A percentile compares a stretch with the other conserved stretches of the same genome.
phyloP scores from a whole-genome alignment of 768 basidiomycete genomes.

The Leccinellum rugosiceps region DNA sequence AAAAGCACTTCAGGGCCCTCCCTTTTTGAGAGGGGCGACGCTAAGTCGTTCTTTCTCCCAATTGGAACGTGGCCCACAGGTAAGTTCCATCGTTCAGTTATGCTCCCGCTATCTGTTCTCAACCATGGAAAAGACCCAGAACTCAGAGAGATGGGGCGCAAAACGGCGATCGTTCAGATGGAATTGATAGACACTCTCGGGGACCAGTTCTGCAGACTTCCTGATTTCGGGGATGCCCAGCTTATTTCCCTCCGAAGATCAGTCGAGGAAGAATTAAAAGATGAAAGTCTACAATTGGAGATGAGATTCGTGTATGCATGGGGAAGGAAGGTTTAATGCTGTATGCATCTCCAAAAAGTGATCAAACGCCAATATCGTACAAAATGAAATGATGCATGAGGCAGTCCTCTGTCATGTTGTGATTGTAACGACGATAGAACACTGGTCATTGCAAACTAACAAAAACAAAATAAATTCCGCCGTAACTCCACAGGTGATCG shows the following conservation, averaged over 20 bases:
- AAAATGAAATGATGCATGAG: neutral
- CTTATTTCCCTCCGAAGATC: neutral
- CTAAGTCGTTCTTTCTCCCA: slow-evolving; percentile 1
- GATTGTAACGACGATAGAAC: neutral
- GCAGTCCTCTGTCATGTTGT: neutral
- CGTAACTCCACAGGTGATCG: neutral
- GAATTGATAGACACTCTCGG: slow-evolving; percentile 3
- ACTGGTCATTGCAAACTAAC: neutral
- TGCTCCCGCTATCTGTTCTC: neutral
- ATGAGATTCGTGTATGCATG: slow-evolving; percentile 2
- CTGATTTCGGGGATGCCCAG: neutral
- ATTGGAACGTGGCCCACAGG: slow-evolving; percentile 6
- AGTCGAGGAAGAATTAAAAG: neutral
- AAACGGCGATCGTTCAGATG: slow-evolving; percentile 1
- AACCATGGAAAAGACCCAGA: neutral
- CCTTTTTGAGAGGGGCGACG: neutral
- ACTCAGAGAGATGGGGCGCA: slow-evolving; percentile 3
- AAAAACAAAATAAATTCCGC: neutral
- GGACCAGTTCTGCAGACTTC: slow-evolving; percentile 2
- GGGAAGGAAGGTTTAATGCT: neutral
- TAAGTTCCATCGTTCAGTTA: neutral
- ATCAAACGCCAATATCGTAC: neutral
- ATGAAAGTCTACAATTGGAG: neutral
- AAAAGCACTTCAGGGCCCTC: neutral
- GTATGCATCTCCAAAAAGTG: neutral